Evolutionary conservation across 352 stramenopile genomes (phyloP).

Genomic region (Phytophthora sp.): DNA sequence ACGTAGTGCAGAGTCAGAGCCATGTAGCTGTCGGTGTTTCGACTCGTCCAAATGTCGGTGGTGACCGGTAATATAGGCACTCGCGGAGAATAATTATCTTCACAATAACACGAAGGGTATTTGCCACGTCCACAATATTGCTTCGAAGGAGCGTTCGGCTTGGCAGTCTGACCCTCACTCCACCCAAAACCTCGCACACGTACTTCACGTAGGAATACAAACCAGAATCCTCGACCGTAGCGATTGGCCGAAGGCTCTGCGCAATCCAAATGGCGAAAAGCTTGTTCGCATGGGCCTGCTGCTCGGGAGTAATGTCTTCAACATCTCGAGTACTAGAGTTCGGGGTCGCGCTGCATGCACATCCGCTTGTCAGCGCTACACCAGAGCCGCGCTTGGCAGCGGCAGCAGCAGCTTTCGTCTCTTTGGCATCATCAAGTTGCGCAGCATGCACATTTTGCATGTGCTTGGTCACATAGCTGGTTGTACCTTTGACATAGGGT

Average conservation of each 20-base stretch:
- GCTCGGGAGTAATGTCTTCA: not conserved
- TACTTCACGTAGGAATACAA: not conserved
- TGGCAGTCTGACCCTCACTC: not conserved
- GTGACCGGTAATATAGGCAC: no score
- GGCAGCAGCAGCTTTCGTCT: not conserved
- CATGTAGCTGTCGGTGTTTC: no score
- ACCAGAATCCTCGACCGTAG: not conserved
- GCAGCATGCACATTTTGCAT: no score
- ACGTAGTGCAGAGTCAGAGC: no score
- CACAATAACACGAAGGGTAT: no score
- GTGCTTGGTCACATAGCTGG: not conserved
- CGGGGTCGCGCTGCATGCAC: no score
- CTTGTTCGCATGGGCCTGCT: not conserved
- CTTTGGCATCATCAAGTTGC: not conserved
- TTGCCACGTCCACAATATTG: not conserved
- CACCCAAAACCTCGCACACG: not conserved
- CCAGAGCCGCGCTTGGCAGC: not conserved
- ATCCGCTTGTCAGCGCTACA: not conserved
- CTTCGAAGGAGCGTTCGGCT: not conserved
- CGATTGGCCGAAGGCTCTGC: not conserved
- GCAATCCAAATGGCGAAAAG: not conserved
- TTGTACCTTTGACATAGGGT: not conserved
- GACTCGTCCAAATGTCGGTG: no score
- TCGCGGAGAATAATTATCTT: no score
- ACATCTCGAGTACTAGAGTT: no score